These are phyloP conservation scores for Platanthera zijinensis DNA, from an alignment of 106 monocot species.

Conservation along the genomic window DNA sequence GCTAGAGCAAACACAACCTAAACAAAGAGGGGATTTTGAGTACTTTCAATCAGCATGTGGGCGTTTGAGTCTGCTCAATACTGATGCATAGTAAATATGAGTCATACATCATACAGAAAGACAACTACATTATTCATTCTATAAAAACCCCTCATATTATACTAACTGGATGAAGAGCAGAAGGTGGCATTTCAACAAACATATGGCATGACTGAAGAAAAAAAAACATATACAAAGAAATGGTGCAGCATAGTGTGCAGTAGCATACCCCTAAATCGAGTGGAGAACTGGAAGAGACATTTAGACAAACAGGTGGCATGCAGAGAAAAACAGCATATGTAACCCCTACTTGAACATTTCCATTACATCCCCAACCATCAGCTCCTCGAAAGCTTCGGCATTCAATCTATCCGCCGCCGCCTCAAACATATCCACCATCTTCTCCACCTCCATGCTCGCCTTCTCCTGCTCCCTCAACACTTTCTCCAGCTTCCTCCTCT, in stretches of 20 bases:
- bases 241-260: too few species aligned
- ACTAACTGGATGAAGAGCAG: neutral
- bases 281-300: neutral
- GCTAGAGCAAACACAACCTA: too few species aligned
- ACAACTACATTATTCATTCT: neutral
- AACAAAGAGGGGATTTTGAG: too few species aligned
- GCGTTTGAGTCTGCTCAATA: too few species aligned
- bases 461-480: constrained; percentile 45
- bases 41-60: too few species aligned
- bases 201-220: too few species aligned
- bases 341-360: constrained; percentile 21
- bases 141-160: neutral
- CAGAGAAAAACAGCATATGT: neutral
- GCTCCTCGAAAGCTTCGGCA: constrained; percentile 27
- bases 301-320: constrained; percentile 7
- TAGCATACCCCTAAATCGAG: too few species aligned
- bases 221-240: too few species aligned
- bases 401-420: constrained; percentile 35
- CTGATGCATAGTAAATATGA: too few species aligned
- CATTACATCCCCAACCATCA: constrained; percentile 15
- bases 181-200: too few species aligned
- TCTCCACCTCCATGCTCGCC: constrained; percentile 39
- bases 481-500: constrained; percentile 33
- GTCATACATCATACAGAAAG: neutral
- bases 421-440: constrained; percentile 36